Base-by-base conservation (phyloP, 1,139 yeast species). In the Scheffersomyces illinoinensis region DNA sequence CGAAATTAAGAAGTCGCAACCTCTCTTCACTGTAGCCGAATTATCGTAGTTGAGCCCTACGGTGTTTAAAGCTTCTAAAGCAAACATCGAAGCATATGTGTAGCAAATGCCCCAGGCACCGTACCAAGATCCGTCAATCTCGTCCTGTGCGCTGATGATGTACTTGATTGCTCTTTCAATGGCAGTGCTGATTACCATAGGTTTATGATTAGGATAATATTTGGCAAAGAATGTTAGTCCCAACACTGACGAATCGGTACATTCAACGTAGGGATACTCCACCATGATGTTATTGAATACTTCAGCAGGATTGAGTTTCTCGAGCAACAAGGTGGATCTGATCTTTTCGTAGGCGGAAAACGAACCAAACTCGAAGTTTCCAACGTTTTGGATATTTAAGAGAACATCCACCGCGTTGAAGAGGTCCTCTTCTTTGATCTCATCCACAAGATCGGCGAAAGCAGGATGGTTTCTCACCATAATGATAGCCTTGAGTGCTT, bases 101-200 rank as follows among this genome's bases (percentile, higher is more conserved):
- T 84, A 93, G 70, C 99, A 96, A 12, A 96, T 89, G 52, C 99
- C 99, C 99, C 99, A 96, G 52, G 93, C 88, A 1, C 99, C 99
- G 71, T 93, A 96, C 98, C 99, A 96, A 10, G 97, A 88, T 0
- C 99, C 99, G 71, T 95, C 97, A 17, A 56, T 26, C 0, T 71
- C 69, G 53, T 82, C 78, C 73, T 96, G 99, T 1, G 84, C 84
- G 4, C 78, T 72, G 56, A 84, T 84, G 54, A 96, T 91, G 68
- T 89, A 96, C 3, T 83, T 75, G 18, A 91, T 82, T 0, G 98
- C 98, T 58, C 86, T 82, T 4, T 84, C 79, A 54, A 96, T 90
- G 0, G 97, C 88, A 47, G 77, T 68, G 55, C 83, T 77, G 52
- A 96, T 88, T 54, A 90, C 92, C 8, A 81, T 82, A 3, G 83